phyloP scores from a whole-genome alignment of 1,284 basidiomycete species.

The Malassezia arunalokei region DNA sequence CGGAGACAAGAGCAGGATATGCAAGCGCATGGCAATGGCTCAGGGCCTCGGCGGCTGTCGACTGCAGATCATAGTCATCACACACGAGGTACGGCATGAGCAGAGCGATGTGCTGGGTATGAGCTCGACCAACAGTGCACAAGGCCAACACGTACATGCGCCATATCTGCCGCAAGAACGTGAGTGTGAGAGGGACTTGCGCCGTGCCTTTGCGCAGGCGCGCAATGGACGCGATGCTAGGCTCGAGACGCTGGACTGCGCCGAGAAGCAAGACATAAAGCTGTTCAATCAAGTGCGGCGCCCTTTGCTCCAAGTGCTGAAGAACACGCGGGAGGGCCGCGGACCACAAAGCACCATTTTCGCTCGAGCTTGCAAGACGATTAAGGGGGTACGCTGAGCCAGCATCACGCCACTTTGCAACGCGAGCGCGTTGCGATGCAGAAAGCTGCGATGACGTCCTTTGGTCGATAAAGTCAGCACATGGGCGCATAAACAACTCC shows the following conservation, averaged over 20 bases:
- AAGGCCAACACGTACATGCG: constrained; percentile 3
- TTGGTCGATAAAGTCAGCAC: constrained; percentile 13
- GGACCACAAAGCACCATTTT: constrained; percentile 48
- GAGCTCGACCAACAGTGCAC: constrained; percentile 5
- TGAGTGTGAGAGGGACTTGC: neutral
- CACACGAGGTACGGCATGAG: constrained; percentile 8
- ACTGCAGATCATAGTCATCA: constrained; percentile 7
- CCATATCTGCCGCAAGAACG: constrained; percentile 7
- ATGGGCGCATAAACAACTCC: neutral
- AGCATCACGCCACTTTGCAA: constrained; percentile 22
- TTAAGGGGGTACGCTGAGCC: constrained; percentile 12
- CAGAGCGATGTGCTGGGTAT: neutral
- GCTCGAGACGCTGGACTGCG: neutral
- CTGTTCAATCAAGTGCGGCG: neutral
- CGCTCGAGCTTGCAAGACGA: constrained; percentile 48
- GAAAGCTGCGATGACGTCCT: constrained; percentile 21
- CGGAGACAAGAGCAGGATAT: neutral
- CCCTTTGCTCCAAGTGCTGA: neutral
- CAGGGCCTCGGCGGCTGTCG: constrained; percentile 7
- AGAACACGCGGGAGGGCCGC: constrained; percentile 46
- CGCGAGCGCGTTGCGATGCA: constrained; percentile 24
- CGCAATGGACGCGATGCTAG: constrained; percentile 4
- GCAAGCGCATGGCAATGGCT: neutral
- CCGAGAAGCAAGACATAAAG: constrained; percentile 1
- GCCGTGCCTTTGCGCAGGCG: neutral